These are phyloP conservation scores for Phlebiopsis flavidoalba DNA, from an alignment of 768 basidiomycete species.

Conservation along the genomic window DNA sequence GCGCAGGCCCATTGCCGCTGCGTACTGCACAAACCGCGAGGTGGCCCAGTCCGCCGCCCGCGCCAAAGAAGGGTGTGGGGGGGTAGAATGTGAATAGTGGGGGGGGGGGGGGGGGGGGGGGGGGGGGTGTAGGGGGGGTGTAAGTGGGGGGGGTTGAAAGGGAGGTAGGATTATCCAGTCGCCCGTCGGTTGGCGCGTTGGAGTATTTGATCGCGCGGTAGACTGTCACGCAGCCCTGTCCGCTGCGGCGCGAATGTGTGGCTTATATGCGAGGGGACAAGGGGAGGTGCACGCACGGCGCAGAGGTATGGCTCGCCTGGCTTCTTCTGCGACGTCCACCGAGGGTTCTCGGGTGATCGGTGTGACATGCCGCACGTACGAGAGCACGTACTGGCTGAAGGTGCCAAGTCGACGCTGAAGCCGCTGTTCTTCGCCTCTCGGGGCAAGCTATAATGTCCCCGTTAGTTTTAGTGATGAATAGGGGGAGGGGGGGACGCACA, in stretches of 20 bases:
- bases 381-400: constrained; percentile 70
- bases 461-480: neutral
- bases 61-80: too few species aligned
- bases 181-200: constrained; percentile 52
- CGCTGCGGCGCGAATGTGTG: too few species aligned
- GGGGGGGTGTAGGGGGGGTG: too few species aligned
- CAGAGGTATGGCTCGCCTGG: constrained; percentile 78
- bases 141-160: too few species aligned
- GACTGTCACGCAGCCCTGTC: constrained; percentile 71
- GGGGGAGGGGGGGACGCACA: constrained; percentile 32
- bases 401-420: constrained; percentile 74
- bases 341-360: constrained; percentile 69
- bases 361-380: constrained; percentile 69
- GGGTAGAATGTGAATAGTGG: too few species aligned
- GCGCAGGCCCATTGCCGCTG: constrained; percentile 67
- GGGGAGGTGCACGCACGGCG: constrained; percentile 42
- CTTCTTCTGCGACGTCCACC: constrained; percentile 63
- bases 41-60: constrained; percentile 81
- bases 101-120: too few species aligned
- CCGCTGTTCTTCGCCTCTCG: constrained; percentile 57
- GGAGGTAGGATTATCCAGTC: constrained; percentile 76
- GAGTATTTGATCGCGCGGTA: constrained; percentile 82
- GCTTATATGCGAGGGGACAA: neutral
- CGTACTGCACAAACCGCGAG: constrained; percentile 84
- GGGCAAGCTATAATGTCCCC: constrained; percentile 44